phyloP scores from a whole-genome alignment of 2,329 filamentous ascomycete genomes.

The Venturia effusa region DNA sequence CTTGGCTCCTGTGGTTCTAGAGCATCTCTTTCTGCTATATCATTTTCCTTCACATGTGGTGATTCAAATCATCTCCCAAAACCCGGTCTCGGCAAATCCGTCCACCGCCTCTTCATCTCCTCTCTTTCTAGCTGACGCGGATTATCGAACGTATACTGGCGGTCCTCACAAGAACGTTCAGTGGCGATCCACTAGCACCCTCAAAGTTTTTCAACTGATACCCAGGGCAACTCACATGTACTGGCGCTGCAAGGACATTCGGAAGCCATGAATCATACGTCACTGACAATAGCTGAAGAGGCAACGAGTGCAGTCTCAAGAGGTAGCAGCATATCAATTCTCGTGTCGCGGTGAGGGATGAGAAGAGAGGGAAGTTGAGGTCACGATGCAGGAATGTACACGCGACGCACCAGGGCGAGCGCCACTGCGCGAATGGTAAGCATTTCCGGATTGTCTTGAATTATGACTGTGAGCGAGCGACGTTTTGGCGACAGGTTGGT shows the following conservation, averaged over 20 bases:
- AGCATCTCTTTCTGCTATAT: not conserved
- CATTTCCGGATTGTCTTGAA: not conserved
- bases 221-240: not conserved
- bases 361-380: not conserved
- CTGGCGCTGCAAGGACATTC: not conserved
- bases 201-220: not conserved
- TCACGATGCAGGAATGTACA: not conserved
- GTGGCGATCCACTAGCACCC: not conserved
- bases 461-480: not conserved
- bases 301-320: not conserved
- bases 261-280: not conserved
- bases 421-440: not conserved
- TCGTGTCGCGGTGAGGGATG: not conserved
- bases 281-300: conserved; percentile 2
- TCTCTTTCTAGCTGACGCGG: not conserved
- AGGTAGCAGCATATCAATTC: no score
- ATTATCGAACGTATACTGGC: not conserved
- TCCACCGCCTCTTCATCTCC: not conserved
- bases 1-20: not conserved
- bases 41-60: not conserved
- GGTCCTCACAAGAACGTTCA: not conserved
- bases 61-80: not conserved
- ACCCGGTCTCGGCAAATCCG: not conserved
- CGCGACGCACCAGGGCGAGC: not conserved
- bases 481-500: not conserved